Base-by-base conservation (phyloP, 768 basidiomycete genomes). In the Suillus hirtellus region DNA sequence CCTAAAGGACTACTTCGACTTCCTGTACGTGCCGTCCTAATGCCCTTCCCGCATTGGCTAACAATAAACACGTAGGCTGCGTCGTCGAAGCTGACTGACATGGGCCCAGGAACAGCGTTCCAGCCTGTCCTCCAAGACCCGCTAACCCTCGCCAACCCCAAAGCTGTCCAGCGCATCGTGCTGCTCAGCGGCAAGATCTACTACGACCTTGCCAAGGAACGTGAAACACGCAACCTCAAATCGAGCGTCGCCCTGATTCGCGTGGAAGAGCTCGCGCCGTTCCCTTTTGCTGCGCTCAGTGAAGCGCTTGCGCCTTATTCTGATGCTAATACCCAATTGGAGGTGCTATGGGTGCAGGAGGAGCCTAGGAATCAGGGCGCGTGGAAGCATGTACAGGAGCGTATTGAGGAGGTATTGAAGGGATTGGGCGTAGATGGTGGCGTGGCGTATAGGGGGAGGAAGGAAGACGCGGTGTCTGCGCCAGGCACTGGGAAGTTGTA, bases 361-460 rank as follows among this genome's bases (percentile, higher is more conserved):
- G 95, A 96, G 71, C 89, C 94, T 3, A 84, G 80, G 71, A 96
- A 97, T 71, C 94, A 96, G 74, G 95, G 95, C 2, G 85, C 89
- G 2, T 95, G 82, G 79, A 73, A 77, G 14, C 89, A 92, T 76
- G 89, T 93, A 49, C 73, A 72, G 43, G 78, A 79, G 1, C 79
- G 93, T 67, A 75, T 94, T 61, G 76, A 77, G 7, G 70, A 66
- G 24, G 81, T 93, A 37, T 71, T 93, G 67, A 72, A 74, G 24
- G 75, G 68, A 52, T 64, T 76, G 74, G 75, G 81, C 63, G 63
- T 65, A 14, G 40, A 65, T 69, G 63, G 67, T 62, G 64, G 71
- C 67, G 70, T 92, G 54, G 71, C 64, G 63, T 94, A 88, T 73
- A 70, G 77, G n/a, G 93, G 94, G 3, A 78, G 94, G 69, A 81